Evolutionary conservation across 371 early-diverging fungal genomes (phyloP).

Genomic region (Rhizomucor miehei): DNA sequence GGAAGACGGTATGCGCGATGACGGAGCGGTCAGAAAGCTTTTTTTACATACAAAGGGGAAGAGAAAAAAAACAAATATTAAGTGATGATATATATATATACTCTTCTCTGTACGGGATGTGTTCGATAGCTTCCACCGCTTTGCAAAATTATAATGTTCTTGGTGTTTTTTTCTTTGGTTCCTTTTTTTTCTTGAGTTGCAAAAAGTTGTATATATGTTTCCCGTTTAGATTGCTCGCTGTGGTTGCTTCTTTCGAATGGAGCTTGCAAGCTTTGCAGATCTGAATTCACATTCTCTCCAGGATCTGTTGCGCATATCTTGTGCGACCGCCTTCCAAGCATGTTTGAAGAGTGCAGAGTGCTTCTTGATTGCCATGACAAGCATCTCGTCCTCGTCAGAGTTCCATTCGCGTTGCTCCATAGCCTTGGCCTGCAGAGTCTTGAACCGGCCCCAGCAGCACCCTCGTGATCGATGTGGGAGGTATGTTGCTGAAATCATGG

Average conservation of each 20-base stretch:
- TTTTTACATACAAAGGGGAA: too few species aligned
- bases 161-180: too few species aligned
- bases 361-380: constrained; percentile 22
- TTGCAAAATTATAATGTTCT: too few species aligned
- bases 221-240: neutral
- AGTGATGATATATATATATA: too few species aligned
- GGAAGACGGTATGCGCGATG: too few species aligned
- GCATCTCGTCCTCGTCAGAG: constrained; percentile 15
- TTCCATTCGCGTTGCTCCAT: constrained; percentile 24
- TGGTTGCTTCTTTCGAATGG: constrained; percentile 19
- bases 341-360: constrained; percentile 25
- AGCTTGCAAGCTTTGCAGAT: constrained; percentile 9
- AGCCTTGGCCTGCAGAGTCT: constrained; percentile 36
- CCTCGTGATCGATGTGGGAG: constrained; percentile 48
- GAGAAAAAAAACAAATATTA: too few species aligned
- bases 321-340: constrained; percentile 29
- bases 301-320: constrained; percentile 19
- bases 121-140: too few species aligned
- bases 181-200: too few species aligned
- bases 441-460: constrained; percentile 51
- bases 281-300: constrained; percentile 28
- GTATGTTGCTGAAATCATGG: constrained; percentile 47
- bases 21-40: too few species aligned
- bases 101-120: too few species aligned
- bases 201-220: neutral